A percentile compares a stretch with the other conserved stretches of the same genome.
Conservation (phyloP, 78 protist species). For the Pigoraptor vietnamica region DNA sequence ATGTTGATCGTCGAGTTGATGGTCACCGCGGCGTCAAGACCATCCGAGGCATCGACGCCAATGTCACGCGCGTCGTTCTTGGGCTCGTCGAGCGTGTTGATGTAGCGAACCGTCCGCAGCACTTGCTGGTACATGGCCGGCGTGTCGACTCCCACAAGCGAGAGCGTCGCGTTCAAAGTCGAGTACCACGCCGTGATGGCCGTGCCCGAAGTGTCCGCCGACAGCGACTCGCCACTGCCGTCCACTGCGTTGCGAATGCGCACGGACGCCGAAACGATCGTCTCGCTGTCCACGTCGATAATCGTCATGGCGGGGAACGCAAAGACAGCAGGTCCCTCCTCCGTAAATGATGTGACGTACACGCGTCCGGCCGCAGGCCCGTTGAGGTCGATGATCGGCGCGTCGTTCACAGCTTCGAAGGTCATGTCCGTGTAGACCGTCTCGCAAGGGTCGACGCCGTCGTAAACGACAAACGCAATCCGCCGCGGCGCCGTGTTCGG, state of each 20-base stretch:
- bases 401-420: neutral
- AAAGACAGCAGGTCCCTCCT: neutral
- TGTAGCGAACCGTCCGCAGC: neutral
- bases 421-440: neutral
- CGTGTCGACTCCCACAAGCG: neutral
- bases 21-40: neutral
- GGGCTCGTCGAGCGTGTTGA: constrained; percentile 3
- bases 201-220: neutral
- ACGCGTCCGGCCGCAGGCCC: neutral
- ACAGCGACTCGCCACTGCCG: neutral
- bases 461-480: neutral
- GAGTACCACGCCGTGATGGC: neutral
- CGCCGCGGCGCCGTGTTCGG: neutral
- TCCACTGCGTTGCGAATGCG: neutral
- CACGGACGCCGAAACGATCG: neutral
- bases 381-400: neutral
- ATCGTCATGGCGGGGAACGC: neutral
- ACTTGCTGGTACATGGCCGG: neutral
- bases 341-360: neutral
- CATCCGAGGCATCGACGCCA: neutral
- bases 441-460: neutral
- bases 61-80: neutral
- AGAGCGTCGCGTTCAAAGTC: neutral
- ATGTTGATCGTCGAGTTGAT: neutral
- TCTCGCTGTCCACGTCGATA: neutral